phyloP scores from a whole-genome alignment of 352 stramenopile genomes.

The Phytophthora syringae region DNA sequence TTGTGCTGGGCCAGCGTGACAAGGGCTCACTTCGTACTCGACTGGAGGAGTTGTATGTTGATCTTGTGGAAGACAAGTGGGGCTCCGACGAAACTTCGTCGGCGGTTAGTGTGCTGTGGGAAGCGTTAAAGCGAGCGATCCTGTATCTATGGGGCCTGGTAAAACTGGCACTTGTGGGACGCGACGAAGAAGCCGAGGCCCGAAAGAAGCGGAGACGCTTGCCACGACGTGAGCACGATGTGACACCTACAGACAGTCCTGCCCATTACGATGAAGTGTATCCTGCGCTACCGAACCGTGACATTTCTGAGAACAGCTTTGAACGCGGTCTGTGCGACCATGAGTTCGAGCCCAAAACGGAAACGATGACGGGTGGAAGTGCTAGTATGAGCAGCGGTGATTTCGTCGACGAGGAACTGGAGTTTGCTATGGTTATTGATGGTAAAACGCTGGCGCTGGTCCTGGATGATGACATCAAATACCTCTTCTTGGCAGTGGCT shows the following conservation, averaged over 20 bases:
- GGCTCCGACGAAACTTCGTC: constrained; percentile 86
- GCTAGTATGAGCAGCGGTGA: constrained; percentile 52
- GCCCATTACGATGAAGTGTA: constrained; percentile 78
- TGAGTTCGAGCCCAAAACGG: constrained; percentile 75
- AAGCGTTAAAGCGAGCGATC: constrained; percentile 77
- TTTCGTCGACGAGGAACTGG: constrained; percentile 77
- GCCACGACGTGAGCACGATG: constrained; percentile 59
- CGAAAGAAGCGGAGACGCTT: constrained; percentile 72
- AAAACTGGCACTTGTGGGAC: constrained; percentile 73
- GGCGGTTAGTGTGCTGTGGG: constrained; percentile 72
- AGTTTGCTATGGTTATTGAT: constrained; percentile 93
- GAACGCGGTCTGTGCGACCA: constrained; percentile 68
- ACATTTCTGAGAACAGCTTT: constrained; percentile 60
- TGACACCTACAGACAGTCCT: constrained; percentile 41
- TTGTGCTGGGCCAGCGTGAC: constrained; percentile 84
- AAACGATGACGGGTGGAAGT: constrained; percentile 30
- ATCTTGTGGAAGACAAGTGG: constrained; percentile 90
- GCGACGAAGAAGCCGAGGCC: constrained; percentile 72
- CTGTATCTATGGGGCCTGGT: constrained; percentile 72
- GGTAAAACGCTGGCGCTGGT: constrained; percentile 84
- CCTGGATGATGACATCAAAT: constrained; percentile 91
- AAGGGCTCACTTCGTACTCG: constrained; percentile 77
- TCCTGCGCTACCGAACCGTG: constrained; percentile 56
- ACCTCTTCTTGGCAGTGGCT: constrained; percentile 87
- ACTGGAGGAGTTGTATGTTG: constrained; percentile 86